These are phyloP conservation scores for Triticum dicoccoides DNA, from an alignment of 176 grass and related monocot genomes.

Conservation along the genomic window DNA sequence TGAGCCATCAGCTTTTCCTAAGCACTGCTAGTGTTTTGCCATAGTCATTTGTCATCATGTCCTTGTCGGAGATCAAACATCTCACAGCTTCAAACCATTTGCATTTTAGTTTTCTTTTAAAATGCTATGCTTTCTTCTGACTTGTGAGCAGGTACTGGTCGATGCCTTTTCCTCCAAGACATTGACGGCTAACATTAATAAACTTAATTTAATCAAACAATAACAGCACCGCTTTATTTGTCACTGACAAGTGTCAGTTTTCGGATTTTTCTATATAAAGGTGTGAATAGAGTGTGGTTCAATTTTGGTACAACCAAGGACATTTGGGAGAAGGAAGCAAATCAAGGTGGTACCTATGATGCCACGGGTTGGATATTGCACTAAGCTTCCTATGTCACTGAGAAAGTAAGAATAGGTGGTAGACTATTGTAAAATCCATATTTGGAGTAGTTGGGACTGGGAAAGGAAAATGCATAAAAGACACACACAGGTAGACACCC, in stretches of 20 bases:
- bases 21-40: constrained; percentile 38
- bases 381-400: constrained; percentile 53
- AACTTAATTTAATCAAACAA: constrained; percentile 38
- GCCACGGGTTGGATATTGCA: constrained; percentile 40
- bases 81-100: constrained; percentile 42
- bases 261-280: constrained; percentile 29
- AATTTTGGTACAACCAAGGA: constrained; percentile 29
- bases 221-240: constrained; percentile 38
- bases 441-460: constrained; percentile 16
- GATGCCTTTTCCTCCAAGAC: constrained; percentile 73
- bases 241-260: constrained; percentile 31
- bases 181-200: constrained; percentile 56
- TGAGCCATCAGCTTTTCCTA: constrained; percentile 38
- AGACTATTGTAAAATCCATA: neutral
- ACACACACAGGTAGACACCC: constrained; percentile 2
- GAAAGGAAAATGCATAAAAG: constrained; percentile 35
- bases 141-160: constrained; percentile 61
- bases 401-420: neutral
- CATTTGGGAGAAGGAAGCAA: constrained; percentile 40
- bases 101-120: constrained; percentile 34
- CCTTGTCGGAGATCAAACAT: constrained; percentile 46
- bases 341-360: constrained; percentile 49
- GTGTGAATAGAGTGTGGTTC: constrained; percentile 46
- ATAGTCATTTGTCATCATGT: constrained; percentile 47
- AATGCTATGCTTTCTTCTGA: constrained; percentile 57